Conservation (phyloP, 208 protist species). For the Wallacemonas sp. region DNA sequence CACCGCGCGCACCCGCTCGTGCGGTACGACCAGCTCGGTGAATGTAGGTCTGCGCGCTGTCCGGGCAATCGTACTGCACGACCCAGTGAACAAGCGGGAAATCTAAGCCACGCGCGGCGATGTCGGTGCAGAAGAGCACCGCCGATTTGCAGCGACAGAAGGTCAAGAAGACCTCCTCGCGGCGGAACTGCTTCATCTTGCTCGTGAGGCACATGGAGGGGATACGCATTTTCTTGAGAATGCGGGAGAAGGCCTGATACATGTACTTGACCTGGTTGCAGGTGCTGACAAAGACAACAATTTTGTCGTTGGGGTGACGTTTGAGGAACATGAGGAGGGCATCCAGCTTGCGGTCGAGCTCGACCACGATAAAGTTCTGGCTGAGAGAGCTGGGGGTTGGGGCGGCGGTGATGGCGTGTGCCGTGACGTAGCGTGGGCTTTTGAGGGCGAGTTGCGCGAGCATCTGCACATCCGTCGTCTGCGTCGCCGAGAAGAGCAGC, state of each 20-base stretch:
- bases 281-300: conserved; percentile 98
- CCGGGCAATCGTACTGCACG: conserved; percentile 98
- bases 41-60: conserved; percentile 98
- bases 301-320: conserved; percentile 95
- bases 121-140: conserved; percentile 98
- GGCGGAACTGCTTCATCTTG: conserved; percentile 93
- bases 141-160: conserved; percentile 88
- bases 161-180: conserved; percentile 90
- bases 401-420: conserved; percentile 81
- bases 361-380: conserved; percentile 94
- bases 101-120: conserved; percentile 98
- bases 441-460: conserved; percentile 91
- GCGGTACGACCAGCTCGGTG: conserved; percentile 98
- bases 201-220: conserved; percentile 92
- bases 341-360: conserved; percentile 96
- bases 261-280: conserved; percentile 97
- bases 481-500: conserved; percentile 99
- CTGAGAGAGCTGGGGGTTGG: conserved; percentile 90
- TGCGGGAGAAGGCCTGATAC: conserved; percentile 89
- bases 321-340: conserved; percentile 98
- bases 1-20: conserved; percentile 91
- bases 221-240: conserved; percentile 92
- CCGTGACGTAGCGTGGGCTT: conserved; percentile 95
- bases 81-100: conserved; percentile 99
- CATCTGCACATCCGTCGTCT: conserved; percentile 96